Evolutionary conservation across 305 asterid genomes (phyloP).

Genomic region (Ilex paraguariensis): DNA sequence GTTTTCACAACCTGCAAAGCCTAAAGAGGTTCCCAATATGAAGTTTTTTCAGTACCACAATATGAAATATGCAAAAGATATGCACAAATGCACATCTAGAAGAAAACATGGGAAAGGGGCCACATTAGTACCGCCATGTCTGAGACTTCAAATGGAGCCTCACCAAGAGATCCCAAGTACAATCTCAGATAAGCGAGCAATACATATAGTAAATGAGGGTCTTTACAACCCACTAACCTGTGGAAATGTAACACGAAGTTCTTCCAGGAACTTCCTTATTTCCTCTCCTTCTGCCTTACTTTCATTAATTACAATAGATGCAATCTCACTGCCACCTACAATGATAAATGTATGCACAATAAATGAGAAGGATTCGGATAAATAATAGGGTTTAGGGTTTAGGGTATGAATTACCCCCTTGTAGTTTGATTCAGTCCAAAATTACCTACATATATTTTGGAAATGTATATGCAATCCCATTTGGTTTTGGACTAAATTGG

Average conservation of each 20-base stretch:
- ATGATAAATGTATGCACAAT: no score
- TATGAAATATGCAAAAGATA: background rate
- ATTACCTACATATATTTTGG: no score
- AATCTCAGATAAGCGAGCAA: background rate
- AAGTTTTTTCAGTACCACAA: background rate
- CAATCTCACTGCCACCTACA: conserved; percentile 80
- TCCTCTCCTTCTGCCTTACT: conserved; percentile 90
- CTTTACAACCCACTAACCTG: conserved; percentile 48
- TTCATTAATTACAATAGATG: conserved; percentile 63
- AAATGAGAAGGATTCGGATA: no score
- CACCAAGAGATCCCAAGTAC: background rate
- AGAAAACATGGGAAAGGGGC: background rate
- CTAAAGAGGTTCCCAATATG: conserved; percentile 31
- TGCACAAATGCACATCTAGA: background rate
- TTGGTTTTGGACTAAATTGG: no score
- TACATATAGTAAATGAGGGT: background rate
- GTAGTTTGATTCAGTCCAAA: no score
- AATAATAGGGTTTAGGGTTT: no score
- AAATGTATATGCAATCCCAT: no score
- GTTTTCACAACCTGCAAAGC: conserved; percentile 91
- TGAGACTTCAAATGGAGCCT: background rate
- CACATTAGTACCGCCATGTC: no score
- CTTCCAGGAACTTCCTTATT: conserved; percentile 79
- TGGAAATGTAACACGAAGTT: conserved; percentile 84
- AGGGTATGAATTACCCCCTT: no score